Base-by-base conservation (phyloP, 2,329 filamentous ascomycete genomes). In the Fusarium citri region DNA sequence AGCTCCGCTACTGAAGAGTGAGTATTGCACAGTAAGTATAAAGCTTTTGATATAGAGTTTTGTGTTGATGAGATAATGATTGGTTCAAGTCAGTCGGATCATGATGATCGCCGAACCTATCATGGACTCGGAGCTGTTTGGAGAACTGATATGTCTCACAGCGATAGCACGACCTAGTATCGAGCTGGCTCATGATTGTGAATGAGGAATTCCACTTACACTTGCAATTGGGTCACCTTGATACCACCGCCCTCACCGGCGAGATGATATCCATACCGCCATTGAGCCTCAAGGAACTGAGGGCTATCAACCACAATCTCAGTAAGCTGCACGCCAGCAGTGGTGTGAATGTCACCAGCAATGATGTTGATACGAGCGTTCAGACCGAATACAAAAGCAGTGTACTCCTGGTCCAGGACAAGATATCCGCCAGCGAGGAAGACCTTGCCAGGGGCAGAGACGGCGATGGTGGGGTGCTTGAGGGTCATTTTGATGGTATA, bases 391-490 rank as follows among this genome's bases (percentile, higher is more conserved):
- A 93, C 87, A 57, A 93, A 82, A 28, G 91, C 95, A 5, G 92
- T 96, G 81, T 98, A 94, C 66, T 87, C 85, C 66, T 93, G 89
- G 83, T 98, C 95, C 47, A 99, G 90, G 23, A 98, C 95, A 47
- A 98, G 89, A 81, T 98, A 99, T 66, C 96, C 96, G 69, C 96
- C 96, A 6, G 95, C 94, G 56, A 98, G 88, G 70, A 99, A 88
- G 65, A 99, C 96, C 84, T 99, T 99, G 74, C 96, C 96, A 20
- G 96, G 96, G 23, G 96, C 95, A 68, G 96, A 98, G 71, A 97
- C 88, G 76, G 90, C 91, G 49, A 81, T 75, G 50, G 83, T 82
- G 66, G 79, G 78, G 75, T 80, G 77, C 34, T 64, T 63, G 43
- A 64, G 59, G 43, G 73, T 53, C 74, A 74, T 60, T 51, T 28